Percentiles rank a stretch among this genome's conserved stretches.
Evolutionary conservation across 768 basidiomycete species (phyloP).

Genomic region (Mycena epipterygia): DNA sequence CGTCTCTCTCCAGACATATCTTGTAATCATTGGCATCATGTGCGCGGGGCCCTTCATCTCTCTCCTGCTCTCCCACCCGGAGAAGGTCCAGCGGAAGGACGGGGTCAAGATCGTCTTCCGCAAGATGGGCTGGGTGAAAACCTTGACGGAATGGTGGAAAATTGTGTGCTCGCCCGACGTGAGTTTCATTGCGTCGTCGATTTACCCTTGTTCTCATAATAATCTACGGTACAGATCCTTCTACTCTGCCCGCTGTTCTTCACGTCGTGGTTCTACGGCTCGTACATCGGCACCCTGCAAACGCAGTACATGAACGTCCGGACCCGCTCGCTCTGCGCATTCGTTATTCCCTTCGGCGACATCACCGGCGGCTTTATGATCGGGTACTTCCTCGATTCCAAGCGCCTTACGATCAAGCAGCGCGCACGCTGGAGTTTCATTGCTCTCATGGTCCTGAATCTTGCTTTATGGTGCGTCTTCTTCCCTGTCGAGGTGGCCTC

Average conservation of each 20-base stretch:
- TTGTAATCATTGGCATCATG: constrained; percentile 53
- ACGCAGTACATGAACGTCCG: constrained; percentile 50
- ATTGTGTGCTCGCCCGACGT: constrained; percentile 46
- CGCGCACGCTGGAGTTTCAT: constrained; percentile 48
- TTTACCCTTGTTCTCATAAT: too few relatives aligned
- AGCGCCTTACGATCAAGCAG: constrained; percentile 46
- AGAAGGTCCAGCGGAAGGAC: constrained; percentile 48
- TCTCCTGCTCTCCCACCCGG: constrained; percentile 44
- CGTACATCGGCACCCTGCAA: constrained; percentile 50
- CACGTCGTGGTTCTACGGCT: constrained; percentile 51
- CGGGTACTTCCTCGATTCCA: constrained; percentile 48
- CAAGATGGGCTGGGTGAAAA: constrained; percentile 43
- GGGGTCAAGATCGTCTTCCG: constrained; percentile 48
- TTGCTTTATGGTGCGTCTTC: constrained; percentile 42
- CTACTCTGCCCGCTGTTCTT: constrained; percentile 50
- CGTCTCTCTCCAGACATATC: constrained; percentile 49
- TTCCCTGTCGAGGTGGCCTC: not conserved
- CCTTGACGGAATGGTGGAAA: constrained; percentile 45
- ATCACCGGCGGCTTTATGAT: constrained; percentile 44
- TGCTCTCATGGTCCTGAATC: constrained; percentile 46
- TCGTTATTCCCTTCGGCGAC: constrained; percentile 46
- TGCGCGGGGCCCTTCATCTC: constrained; percentile 51
- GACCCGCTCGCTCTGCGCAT: constrained; percentile 46
- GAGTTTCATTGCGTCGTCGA: not conserved
- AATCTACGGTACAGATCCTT: constrained; percentile 39